These are phyloP conservation scores for Takashimella tepidaria DNA, from an alignment of 1,284 basidiomycete species.

Conservation along the genomic window DNA sequence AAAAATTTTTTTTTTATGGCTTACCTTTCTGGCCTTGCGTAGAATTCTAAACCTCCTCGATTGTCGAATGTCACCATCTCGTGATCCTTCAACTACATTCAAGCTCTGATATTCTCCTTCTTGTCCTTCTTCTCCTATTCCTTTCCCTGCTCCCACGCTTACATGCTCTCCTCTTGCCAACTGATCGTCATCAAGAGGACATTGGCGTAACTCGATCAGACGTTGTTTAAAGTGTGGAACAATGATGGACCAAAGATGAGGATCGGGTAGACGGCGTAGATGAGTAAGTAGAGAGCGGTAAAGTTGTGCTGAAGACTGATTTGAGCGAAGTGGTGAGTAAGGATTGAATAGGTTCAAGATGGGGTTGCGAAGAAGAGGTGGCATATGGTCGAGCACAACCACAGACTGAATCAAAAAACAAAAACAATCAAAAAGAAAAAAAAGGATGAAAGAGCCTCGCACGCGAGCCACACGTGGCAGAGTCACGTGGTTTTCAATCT, in stretches of 20 bases:
- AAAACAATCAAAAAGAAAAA: too few species aligned
- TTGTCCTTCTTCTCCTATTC: background rate
- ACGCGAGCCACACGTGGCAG: too few species aligned
- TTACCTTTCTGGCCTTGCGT: background rate
- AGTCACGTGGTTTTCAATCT: too few species aligned
- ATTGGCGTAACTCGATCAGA: background rate
- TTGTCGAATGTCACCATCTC: background rate
- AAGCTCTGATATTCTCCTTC: background rate
- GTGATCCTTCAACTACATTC: background rate
- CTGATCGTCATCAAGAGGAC: background rate
- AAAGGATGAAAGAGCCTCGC: too few species aligned
- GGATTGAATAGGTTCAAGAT: too few species aligned
- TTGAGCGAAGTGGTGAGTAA: too few species aligned
- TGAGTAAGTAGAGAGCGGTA: conserved; percentile 33
- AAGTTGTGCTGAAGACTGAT: conserved; percentile 4
- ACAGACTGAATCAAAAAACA: too few species aligned
- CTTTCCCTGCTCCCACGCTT: background rate
- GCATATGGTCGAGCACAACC: too few species aligned
- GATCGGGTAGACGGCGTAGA: conserved; percentile 35
- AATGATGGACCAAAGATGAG: conserved; percentile 33
- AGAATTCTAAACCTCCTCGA: background rate
- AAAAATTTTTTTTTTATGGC: background rate
- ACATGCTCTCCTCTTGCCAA: background rate
- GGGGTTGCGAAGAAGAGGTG: too few species aligned
- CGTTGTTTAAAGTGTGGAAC: conserved; percentile 23